These are phyloP conservation scores for Fusarium sp. DNA, from an alignment of 2,329 filamentous ascomycete species.

Conservation along the genomic window DNA sequence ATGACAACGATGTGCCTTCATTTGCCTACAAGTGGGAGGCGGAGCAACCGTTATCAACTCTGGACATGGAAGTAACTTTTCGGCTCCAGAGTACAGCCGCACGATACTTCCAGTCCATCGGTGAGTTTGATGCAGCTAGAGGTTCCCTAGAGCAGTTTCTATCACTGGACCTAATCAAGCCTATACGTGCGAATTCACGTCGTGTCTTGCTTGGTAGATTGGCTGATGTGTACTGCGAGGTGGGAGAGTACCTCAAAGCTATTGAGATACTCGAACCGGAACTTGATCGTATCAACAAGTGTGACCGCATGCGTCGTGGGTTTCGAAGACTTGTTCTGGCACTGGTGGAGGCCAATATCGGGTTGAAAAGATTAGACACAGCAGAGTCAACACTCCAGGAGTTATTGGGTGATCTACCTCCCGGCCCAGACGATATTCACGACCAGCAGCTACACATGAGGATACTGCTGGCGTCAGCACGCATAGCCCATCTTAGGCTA, in stretches of 20 bases:
- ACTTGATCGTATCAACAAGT: constrained; percentile 19
- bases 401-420: constrained; percentile 23
- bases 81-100: constrained; percentile 46
- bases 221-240: constrained; percentile 44
- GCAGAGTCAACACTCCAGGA: constrained; percentile 27
- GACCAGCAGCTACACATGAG: constrained; percentile 48
- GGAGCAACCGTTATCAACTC: constrained; percentile 38
- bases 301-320: constrained; percentile 18
- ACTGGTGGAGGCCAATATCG: constrained; percentile 37
- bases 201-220: constrained; percentile 42
- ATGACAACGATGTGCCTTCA: constrained; percentile 43
- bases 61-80: constrained; percentile 47
- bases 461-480: constrained; percentile 38
- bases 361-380: constrained; percentile 18
- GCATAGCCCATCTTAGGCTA: constrained; percentile 26
- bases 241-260: constrained; percentile 37
- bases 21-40: constrained; percentile 47
- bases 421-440: constrained; percentile 41
- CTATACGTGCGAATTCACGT: constrained; percentile 41
- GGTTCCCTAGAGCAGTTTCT: constrained; percentile 46
- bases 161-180: constrained; percentile 33
- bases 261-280: constrained; percentile 33
- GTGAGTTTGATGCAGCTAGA: constrained; percentile 42
- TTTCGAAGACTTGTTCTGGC: constrained; percentile 40
- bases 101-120: constrained; percentile 47